phyloP scores from a whole-genome alignment of 352 stramenopile genomes.

The Globisporangium lucens region DNA sequence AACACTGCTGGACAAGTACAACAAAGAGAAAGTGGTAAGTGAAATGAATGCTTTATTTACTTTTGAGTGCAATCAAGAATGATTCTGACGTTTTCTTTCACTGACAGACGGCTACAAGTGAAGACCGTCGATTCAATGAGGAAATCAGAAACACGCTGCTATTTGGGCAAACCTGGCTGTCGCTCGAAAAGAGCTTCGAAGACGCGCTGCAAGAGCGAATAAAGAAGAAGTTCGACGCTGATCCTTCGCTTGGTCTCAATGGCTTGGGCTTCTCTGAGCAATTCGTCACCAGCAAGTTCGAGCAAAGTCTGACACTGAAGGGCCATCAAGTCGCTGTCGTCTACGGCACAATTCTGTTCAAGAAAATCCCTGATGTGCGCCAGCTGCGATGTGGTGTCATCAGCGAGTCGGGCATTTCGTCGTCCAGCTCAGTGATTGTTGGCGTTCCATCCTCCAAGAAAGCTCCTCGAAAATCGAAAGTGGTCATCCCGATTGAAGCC shows the following conservation, averaged over 20 bases:
- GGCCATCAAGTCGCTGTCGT: constrained; percentile 85
- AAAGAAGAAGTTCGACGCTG: constrained; percentile 67
- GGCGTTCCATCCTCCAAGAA: constrained; percentile 60
- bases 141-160: constrained; percentile 84
- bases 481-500: constrained; percentile 82
- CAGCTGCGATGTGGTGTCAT: constrained; percentile 86
- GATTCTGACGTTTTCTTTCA: constrained; percentile 15
- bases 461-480: constrained; percentile 60
- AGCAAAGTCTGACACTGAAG: constrained; percentile 85
- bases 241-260: constrained; percentile 38
- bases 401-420: constrained; percentile 86
- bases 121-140: constrained; percentile 65
- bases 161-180: constrained; percentile 88
- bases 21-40: constrained; percentile 63
- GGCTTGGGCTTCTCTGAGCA: constrained; percentile 61
- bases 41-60: background rate
- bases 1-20: constrained; percentile 83
- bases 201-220: constrained; percentile 84
- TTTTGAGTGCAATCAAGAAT: background rate
- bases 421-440: constrained; percentile 85
- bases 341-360: constrained; percentile 87
- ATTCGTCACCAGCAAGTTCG: constrained; percentile 83
- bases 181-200: constrained; percentile 88
- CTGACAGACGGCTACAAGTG: constrained; percentile 29
- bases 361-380: constrained; percentile 85